A percentile compares a stretch with the other conserved stretches of the same genome.
Evolutionary conservation across 371 early-diverging fungal genomes (phyloP).

Genomic region (Thermomucor indicae-seudaticae): DNA sequence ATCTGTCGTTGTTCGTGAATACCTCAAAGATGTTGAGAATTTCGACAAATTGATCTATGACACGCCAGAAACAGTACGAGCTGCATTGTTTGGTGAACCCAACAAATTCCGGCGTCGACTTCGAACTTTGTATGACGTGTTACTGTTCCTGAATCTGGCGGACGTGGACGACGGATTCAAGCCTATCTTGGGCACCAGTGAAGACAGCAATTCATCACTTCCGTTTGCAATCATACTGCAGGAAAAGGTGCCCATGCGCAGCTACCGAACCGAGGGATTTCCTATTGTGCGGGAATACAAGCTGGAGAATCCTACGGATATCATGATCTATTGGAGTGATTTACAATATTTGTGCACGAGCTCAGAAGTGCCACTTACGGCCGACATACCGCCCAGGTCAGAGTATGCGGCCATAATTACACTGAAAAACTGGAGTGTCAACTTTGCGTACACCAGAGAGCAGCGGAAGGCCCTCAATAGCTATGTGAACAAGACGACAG

Average conservation of each 20-base stretch:
- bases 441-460: slow-evolving; percentile 24
- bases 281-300: slow-evolving; percentile 15
- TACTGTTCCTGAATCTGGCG: slow-evolving; percentile 1
- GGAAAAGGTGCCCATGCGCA: slow-evolving; percentile 1
- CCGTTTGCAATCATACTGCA: slow-evolving; percentile 3
- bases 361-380: not conserved
- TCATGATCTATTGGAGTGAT: slow-evolving; percentile 34
- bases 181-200: not conserved
- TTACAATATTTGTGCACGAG: slow-evolving; percentile 24
- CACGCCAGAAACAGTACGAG: slow-evolving; percentile 7
- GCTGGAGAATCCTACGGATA: slow-evolving; percentile 12
- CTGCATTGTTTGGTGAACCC: not conserved
- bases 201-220: not conserved
- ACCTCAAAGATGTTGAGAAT: slow-evolving; percentile 5
- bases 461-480: slow-evolving; percentile 33
- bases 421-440: slow-evolving; percentile 45
- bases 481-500: slow-evolving; percentile 32
- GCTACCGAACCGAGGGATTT: slow-evolving; percentile 1
- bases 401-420: slow-evolving; percentile 4
- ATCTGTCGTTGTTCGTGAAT: slow-evolving; percentile 4
- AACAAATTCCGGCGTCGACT: slow-evolving; percentile 17
- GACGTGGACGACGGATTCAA: not conserved
- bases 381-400: not conserved
- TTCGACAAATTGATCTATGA: slow-evolving; percentile 1
- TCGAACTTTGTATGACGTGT: slow-evolving; percentile 1